Evolutionary conservation across 116 monocot species (phyloP).

Genomic region (Trichopus zeylanicus): DNA sequence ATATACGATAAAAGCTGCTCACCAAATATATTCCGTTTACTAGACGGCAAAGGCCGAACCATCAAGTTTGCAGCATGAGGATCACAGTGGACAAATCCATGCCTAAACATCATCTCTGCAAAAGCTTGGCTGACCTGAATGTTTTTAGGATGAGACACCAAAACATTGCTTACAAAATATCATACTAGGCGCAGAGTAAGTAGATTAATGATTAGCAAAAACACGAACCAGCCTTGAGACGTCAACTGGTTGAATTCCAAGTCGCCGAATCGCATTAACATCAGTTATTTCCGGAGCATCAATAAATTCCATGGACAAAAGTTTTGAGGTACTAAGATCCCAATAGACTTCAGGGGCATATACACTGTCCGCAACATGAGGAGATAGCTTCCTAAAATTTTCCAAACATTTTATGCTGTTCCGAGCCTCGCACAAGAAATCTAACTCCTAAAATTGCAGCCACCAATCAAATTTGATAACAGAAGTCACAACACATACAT

Average conservation of each 20-base stretch:
- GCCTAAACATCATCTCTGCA: constrained; percentile 95
- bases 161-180: not conserved
- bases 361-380: constrained; percentile 61
- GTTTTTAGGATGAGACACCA: constrained; percentile 1
- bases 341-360: constrained; percentile 85
- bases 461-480: not conserved
- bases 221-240: constrained; percentile 70
- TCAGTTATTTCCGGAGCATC: constrained; percentile 84
- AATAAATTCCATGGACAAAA: constrained; percentile 95
- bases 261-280: constrained; percentile 44
- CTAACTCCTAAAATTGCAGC: constrained; percentile 52
- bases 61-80: constrained; percentile 98
- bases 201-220: not conserved
- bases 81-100: constrained; percentile 98
- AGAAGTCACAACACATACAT: not conserved
- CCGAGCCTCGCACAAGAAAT: constrained; percentile 86
- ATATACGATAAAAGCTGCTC: constrained; percentile 11
- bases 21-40: constrained; percentile 52
- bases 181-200: not conserved
- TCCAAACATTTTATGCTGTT: constrained; percentile 83
- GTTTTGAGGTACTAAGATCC: constrained; percentile 73
- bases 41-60: constrained; percentile 65
- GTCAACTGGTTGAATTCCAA: constrained; percentile 60
- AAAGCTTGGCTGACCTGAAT: constrained; percentile 68
- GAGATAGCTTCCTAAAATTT: constrained; percentile 83